A percentile compares a stretch with the other conserved stretches of the same genome.
These are phyloP conservation scores for Candida yuanshanica DNA, from an alignment of 805 yeast species.

Conservation along the genomic window DNA sequence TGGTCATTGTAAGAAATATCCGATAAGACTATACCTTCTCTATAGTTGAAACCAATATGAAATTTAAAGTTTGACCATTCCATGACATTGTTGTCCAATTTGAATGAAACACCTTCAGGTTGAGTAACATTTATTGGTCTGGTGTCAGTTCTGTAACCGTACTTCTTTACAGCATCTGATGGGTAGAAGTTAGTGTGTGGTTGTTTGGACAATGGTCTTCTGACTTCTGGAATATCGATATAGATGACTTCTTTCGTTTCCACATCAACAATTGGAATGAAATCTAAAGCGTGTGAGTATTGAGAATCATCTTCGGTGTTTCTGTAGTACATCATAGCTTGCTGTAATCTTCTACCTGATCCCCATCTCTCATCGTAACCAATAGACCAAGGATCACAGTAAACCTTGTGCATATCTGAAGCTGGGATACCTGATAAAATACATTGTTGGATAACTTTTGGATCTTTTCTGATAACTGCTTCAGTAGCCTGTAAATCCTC, in stretches of 20 bases:
- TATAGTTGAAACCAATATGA: conserved; percentile 79
- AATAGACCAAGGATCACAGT: conserved; percentile 68
- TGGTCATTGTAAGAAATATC: conserved; percentile 73
- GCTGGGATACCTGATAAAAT: conserved; percentile 62
- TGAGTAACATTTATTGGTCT: conserved; percentile 69
- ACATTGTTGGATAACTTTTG: conserved; percentile 68
- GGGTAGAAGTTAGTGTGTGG: conserved; percentile 70
- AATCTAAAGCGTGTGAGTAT: conserved; percentile 64
- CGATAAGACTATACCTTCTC: conserved; percentile 78
- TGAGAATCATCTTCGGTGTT: conserved; percentile 71
- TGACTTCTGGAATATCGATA: conserved; percentile 69
- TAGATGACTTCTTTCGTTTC: conserved; percentile 61
- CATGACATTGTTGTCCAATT: conserved; percentile 62
- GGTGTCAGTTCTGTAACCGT: conserved; percentile 58
- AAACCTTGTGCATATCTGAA: conserved; percentile 38
- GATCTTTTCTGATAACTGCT: conserved; percentile 61
- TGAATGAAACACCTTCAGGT: conserved; percentile 79
- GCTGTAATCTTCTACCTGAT: conserved; percentile 66
- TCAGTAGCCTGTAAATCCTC: conserved; percentile 62
- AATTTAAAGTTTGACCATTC: conserved; percentile 73
- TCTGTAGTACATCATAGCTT: conserved; percentile 76
- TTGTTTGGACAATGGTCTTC: conserved; percentile 65
- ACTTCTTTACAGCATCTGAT: conserved; percentile 52
- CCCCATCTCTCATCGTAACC: conserved; percentile 80
- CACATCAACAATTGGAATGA: conserved; percentile 78